Conservation (phyloP, 2,329 filamentous ascomycete species). For the Elsinoe ampelina region DNA sequence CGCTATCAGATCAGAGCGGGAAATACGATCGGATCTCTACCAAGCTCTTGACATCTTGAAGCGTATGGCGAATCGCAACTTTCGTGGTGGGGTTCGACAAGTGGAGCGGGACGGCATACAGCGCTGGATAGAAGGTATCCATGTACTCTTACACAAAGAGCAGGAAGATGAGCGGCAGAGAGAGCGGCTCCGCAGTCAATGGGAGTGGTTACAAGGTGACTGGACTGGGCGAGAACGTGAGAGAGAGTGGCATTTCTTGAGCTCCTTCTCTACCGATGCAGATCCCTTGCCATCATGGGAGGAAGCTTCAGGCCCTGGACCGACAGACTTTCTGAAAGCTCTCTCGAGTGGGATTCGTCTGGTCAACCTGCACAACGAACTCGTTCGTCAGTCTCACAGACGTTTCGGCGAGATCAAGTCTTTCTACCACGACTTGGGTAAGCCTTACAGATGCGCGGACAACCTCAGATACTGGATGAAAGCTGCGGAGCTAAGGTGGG, state of each 20-base stretch:
- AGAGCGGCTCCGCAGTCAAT: conserved; percentile 41
- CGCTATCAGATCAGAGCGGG: conserved; percentile 76
- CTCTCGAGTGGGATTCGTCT: conserved; percentile 74
- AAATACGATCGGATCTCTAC: conserved; percentile 74
- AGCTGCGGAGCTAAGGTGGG: conserved; percentile 88
- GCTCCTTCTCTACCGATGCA: conserved; percentile 57
- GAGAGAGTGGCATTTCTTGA: conserved; percentile 72
- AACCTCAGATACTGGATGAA: conserved; percentile 96
- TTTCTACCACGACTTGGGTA: conserved; percentile 86
- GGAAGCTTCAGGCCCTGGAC: conserved; percentile 43
- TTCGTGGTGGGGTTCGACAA: conserved; percentile 68
- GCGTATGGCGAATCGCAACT: conserved; percentile 80
- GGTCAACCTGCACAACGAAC: conserved; percentile 80
- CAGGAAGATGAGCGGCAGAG: conserved; percentile 68
- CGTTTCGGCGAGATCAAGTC: conserved; percentile 82
- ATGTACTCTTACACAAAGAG: conserved; percentile 66
- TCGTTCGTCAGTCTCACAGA: conserved; percentile 72
- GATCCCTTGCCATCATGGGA: conserved; percentile 57
- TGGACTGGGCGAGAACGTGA: conserved; percentile 65
- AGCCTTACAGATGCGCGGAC: conserved; percentile 88
- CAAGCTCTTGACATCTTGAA: conserved; percentile 85
- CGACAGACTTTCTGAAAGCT: conserved; percentile 63
- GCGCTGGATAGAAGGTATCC: conserved; percentile 70
- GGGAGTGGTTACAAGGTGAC: conserved; percentile 71
- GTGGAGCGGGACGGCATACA: conserved; percentile 70